Conservation (phyloP, 139 green algal species). For the Chlamydomonas asymmetrica region DNA sequence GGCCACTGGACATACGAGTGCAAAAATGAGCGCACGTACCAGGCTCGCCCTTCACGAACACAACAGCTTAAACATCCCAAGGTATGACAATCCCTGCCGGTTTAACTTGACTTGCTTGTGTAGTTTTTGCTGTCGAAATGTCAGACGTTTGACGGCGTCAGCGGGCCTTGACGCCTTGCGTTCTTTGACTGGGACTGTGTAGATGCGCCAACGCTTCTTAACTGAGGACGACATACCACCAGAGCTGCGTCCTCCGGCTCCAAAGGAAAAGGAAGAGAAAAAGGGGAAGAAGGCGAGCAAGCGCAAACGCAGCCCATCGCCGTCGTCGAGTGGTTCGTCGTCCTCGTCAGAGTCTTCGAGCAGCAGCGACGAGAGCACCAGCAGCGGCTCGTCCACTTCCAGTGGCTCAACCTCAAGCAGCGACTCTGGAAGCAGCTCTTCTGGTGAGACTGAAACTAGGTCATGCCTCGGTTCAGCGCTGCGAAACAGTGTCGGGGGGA, state of each 20-base stretch:
- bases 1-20: conserved; percentile 82
- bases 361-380: conserved; percentile 13
- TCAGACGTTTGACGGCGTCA: no score
- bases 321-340: conserved; percentile 11
- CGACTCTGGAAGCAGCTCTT: conserved; percentile 18
- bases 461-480: no score
- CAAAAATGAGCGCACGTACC: conserved; percentile 67
- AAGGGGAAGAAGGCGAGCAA: conserved; percentile 6
- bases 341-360: conserved; percentile 14
- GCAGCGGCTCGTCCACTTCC: conserved; percentile 6
- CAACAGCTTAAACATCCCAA: conserved; percentile 74
- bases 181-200: no score
- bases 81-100: conserved; percentile 20
- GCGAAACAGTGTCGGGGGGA: background rate
- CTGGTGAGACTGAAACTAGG: conserved; percentile 9
- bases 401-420: conserved; percentile 18
- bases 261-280: conserved; percentile 24
- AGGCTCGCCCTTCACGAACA: conserved; percentile 59
- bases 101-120: background rate
- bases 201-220: conserved; percentile 49
- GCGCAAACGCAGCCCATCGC: background rate
- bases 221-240: conserved; percentile 49
- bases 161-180: no score
- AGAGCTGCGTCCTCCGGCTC: conserved; percentile 36
- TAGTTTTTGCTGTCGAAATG: background rate